Percentiles rank a stretch among this genome's conserved stretches.
Evolutionary conservation across 129 eudicot genomes (phyloP).

Genomic region (Lonicera japonica): DNA sequence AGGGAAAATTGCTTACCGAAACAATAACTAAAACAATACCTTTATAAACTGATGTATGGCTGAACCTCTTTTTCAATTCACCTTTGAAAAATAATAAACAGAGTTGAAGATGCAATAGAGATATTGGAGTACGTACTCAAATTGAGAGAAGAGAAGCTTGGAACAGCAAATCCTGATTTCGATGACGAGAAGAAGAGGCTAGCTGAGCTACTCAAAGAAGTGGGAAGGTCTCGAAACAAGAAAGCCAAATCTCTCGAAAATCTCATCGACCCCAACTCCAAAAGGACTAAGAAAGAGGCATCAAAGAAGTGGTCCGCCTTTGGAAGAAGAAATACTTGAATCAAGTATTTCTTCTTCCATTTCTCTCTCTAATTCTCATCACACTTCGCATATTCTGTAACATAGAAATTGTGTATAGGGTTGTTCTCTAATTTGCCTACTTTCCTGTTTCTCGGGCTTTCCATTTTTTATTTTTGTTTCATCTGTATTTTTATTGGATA

Average conservation of each 20-base stretch:
- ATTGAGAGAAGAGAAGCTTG: constrained; percentile 93
- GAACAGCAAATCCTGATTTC: constrained; percentile 96
- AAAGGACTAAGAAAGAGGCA: constrained; percentile 79
- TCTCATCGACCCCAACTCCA: constrained; percentile 85
- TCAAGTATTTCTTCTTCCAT: constrained; percentile 5
- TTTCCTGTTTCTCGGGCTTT: constrained; percentile 10
- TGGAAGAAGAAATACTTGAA: constrained; percentile 81
- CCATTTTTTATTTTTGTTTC: constrained; percentile 1
- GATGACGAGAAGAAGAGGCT: constrained; percentile 92
- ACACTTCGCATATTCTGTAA: constrained; percentile 27
- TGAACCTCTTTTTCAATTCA: no score
- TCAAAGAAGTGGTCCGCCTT: constrained; percentile 93
- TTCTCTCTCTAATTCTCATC: constrained; percentile 18
- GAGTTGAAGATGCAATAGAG: constrained; percentile 96
- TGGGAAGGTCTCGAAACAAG: constrained; percentile 81
- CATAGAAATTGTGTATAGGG: constrained; percentile 63
- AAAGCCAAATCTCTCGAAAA: constrained; percentile 94
- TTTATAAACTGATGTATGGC: no score
- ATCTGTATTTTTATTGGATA: constrained; percentile 1
- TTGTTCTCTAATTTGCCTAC: constrained; percentile 20
- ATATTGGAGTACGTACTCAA: constrained; percentile 86
- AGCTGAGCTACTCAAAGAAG: constrained; percentile 91
- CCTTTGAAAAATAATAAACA: no score
- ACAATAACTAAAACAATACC: no score
- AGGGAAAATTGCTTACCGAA: no score